phyloP scores from a whole-genome alignment of 2,329 filamentous ascomycete genomes.

The Sporothrix pseudoabietina region DNA sequence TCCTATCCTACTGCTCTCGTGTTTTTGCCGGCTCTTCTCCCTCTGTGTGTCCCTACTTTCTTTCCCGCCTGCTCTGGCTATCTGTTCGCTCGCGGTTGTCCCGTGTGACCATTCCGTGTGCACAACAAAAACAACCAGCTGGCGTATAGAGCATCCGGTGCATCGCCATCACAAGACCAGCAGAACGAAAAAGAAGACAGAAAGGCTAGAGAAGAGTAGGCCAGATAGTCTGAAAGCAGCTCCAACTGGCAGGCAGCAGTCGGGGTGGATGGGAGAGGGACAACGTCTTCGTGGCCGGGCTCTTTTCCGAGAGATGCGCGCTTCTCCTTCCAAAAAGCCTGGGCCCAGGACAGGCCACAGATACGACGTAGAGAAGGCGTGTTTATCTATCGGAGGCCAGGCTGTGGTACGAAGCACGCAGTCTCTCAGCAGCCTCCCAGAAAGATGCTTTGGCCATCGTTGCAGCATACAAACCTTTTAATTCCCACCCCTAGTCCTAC shows the following conservation, averaged over 20 bases:
- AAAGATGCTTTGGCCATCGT: slow-evolving; percentile 23
- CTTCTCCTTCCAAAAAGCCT: not conserved
- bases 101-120: slow-evolving; percentile 25
- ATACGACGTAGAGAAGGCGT: not conserved
- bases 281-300: not conserved
- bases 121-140: slow-evolving; percentile 11
- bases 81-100: slow-evolving; percentile 4
- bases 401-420: slow-evolving; percentile 1
- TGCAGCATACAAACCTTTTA: slow-evolving; percentile 26
- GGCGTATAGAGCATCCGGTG: not conserved
- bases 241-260: slow-evolving; percentile 20
- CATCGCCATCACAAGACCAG: slow-evolving; percentile 29
- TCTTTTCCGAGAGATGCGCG: not conserved
- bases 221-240: slow-evolving; percentile 4
- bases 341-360: not conserved
- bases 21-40: not conserved
- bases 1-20: too few relatives aligned
- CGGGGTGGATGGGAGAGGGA: not conserved
- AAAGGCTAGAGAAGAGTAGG: not conserved
- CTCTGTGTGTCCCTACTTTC: not conserved
- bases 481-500: slow-evolving; percentile 21
- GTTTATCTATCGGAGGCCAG: not conserved
- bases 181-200: not conserved
- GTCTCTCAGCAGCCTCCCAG: not conserved
- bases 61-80: not conserved